A percentile compares a stretch with the other conserved stretches of the same genome.
These are phyloP conservation scores for Aureobasidium musti DNA, from an alignment of 2,329 filamentous ascomycete species.

Conservation along the genomic window DNA sequence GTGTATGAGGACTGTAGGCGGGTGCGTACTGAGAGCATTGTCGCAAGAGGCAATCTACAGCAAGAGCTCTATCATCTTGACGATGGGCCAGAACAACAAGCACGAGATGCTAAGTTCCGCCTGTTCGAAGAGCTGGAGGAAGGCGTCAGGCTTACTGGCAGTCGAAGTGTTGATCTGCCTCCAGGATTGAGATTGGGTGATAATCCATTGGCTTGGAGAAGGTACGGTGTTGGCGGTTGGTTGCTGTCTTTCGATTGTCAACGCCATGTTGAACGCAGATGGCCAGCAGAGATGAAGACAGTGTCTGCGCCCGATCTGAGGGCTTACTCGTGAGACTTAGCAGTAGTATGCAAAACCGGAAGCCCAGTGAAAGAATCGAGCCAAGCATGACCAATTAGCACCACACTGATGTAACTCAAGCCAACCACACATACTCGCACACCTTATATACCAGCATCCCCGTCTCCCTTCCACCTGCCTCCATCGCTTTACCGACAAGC, in stretches of 20 bases:
- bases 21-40: slow-evolving; percentile 61
- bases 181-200: background rate
- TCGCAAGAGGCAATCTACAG: slow-evolving; percentile 61
- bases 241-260: slow-evolving; percentile 27
- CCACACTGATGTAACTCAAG: background rate
- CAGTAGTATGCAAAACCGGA: too few species aligned
- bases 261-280: slow-evolving; percentile 13
- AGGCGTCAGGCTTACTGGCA: slow-evolving; percentile 5
- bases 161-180: background rate
- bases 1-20: slow-evolving; percentile 62
- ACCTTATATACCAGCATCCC: background rate
- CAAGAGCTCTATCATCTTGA: slow-evolving; percentile 64
- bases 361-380: too few species aligned
- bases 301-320: background rate
- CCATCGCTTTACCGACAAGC: background rate
- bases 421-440: background rate
- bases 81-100: slow-evolving; percentile 59
- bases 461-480: background rate
- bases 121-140: slow-evolving; percentile 8
- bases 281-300: background rate
- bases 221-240: slow-evolving; percentile 27
- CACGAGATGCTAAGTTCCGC: slow-evolving; percentile 17
- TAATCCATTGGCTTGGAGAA: slow-evolving; percentile 28
- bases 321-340: slow-evolving; percentile 13
- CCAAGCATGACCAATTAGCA: background rate